Evolutionary conservation across 495 filamentous ascomycete species (phyloP), one percentile per base, ranked within the genome.

Genomic region (Letharia lupina): DNA sequence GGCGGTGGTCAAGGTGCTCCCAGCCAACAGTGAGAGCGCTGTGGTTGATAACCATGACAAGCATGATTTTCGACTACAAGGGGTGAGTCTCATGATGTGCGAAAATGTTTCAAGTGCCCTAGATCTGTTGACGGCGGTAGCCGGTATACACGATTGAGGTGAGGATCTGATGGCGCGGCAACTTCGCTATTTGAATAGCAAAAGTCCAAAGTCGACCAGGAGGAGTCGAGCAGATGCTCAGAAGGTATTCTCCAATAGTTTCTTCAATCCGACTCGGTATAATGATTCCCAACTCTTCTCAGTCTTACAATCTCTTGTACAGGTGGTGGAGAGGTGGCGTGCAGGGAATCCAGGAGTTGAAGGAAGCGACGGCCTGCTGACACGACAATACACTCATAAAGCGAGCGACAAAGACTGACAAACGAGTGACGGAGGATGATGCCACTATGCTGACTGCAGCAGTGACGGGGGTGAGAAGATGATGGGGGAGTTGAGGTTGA

Each of bases 11-110:
- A 73, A 28, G 48, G 59, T 59, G 23, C 48, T 66, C 33, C 64
- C 59, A 48, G 47, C 54, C 47, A 72, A 54, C 28, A 72, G 42
- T 63, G 69, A 33, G n/a, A 67, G 28, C 37, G 57, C 63, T 42
- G 42, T 60, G 8, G 52, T 60, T 31, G 63, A 41, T 50, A 61
- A 2, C 68, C 67, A 69, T 60, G 67, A 61, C 20, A 48, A 60
- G 33, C 45, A 35, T 47, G 62, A 52, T 20, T 47, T 50, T 47
- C 66, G 48, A 44, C 40, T 33, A 37, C 35, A 20, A 48, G 6
- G 1, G 16, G 18, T 44, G 56, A 61, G 64, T 39, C 64, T 47
- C 64, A 65, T 65, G 52, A 58, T 65, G 54, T 10, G 63, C 16
- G n/a, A 33, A 5, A 39, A 7, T 47, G 18, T 31, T 31, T 35